phyloP scores from a whole-genome alignment of 768 basidiomycete species.

The Mycena pura region DNA sequence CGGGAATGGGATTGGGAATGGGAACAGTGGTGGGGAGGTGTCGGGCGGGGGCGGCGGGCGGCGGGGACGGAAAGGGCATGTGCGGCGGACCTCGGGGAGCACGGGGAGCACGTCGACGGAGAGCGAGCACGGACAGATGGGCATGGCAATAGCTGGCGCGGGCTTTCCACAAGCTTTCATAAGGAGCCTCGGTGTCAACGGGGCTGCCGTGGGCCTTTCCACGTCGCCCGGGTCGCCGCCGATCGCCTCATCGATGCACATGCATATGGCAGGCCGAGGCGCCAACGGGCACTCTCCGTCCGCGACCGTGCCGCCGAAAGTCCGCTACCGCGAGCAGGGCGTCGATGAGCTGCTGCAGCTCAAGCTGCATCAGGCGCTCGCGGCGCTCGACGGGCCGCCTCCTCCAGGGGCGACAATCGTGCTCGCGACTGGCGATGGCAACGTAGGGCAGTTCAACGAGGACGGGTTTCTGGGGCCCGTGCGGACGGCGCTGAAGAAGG shows the following conservation, averaged over 20 bases:
- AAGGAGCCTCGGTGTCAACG: slow-evolving; percentile 27
- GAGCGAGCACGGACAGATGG: slow-evolving; percentile 36
- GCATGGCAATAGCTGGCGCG: slow-evolving; percentile 34
- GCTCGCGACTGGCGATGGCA: slow-evolving; percentile 93
- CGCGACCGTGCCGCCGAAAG: slow-evolving; percentile 39
- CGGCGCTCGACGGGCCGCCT: slow-evolving; percentile 66
- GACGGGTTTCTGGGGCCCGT: slow-evolving; percentile 93
- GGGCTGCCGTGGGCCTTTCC: slow-evolving; percentile 10
- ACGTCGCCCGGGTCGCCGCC: slow-evolving; percentile 23
- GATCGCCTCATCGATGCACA: slow-evolving; percentile 25
- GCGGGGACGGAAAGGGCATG: slow-evolving; percentile 33
- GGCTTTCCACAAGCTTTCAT: slow-evolving; percentile 35
- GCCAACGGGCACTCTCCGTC: slow-evolving; percentile 8
- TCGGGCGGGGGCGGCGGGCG: background rate
- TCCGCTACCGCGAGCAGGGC: slow-evolving; percentile 87
- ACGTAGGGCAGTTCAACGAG: slow-evolving; percentile 90
- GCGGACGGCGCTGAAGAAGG: slow-evolving; percentile 81
- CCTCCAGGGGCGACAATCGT: slow-evolving; percentile 79
- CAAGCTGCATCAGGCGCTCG: slow-evolving; percentile 88
- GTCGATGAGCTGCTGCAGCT: slow-evolving; percentile 95
- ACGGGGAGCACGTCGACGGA: slow-evolving; percentile 38
- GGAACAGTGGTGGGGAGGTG: background rate
- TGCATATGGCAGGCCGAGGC: slow-evolving; percentile 15
- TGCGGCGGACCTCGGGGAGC: slow-evolving; percentile 38
- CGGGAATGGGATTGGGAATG: background rate